These are phyloP conservation scores for Globisporangium sylvaticum DNA, from an alignment of 352 stramenopile genomes.

Conservation along the genomic window DNA sequence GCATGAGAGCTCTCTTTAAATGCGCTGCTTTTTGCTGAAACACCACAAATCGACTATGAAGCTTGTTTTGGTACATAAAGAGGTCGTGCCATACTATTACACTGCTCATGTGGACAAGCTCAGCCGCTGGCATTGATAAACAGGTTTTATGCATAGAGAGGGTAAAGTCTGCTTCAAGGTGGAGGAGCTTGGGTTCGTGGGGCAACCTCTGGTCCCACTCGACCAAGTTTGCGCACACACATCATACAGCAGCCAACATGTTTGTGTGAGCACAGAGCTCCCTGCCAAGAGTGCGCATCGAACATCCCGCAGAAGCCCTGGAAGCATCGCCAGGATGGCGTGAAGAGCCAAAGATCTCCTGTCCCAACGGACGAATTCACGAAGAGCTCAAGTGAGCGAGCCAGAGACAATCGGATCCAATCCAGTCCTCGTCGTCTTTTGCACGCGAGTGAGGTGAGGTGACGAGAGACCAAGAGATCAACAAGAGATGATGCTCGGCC, in stretches of 20 bases:
- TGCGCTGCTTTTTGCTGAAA: not conserved
- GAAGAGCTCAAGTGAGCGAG: not conserved
- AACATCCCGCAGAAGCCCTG: not conserved
- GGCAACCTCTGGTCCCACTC: not conserved
- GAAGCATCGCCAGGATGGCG: not conserved
- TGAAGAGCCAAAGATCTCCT: not conserved
- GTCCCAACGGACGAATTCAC: constrained; percentile 6
- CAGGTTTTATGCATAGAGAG: not conserved
- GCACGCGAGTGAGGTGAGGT: not conserved
- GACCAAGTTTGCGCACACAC: not conserved
- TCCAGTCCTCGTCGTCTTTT: not conserved
- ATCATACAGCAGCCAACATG: not conserved
- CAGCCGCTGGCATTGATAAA: not conserved
- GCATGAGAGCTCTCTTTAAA: not conserved
- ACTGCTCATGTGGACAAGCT: no score
- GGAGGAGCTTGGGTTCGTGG: not conserved
- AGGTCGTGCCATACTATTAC: no score
- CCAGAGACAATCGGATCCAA: constrained; percentile 1
- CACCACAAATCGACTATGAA: not conserved
- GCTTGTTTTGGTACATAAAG: not conserved
- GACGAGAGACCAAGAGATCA: not conserved
- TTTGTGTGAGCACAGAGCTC: not conserved
- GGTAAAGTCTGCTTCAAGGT: not conserved
- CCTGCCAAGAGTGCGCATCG: not conserved
- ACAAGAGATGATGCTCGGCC: not conserved